phyloP scores from a whole-genome alignment of 495 filamentous ascomycete species.

The Viridothelium virens region DNA sequence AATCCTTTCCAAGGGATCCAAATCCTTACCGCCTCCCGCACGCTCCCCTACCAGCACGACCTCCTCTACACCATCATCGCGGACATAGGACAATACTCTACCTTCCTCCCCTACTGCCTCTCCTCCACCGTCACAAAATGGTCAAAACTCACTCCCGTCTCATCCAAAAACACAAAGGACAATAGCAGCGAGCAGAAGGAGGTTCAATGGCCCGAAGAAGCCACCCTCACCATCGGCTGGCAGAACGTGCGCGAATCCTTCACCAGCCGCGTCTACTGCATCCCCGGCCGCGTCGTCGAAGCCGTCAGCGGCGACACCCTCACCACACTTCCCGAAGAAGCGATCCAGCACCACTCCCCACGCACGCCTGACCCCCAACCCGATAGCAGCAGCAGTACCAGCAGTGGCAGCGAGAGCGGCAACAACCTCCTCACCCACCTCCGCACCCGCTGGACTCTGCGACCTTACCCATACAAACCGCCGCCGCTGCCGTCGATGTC shows the following conservation, averaged over 20 bases:
- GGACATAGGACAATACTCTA: constrained; percentile 69
- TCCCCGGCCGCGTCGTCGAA: constrained; percentile 60
- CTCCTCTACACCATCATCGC: constrained; percentile 74
- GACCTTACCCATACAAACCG: constrained; percentile 39
- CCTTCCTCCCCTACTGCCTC: constrained; percentile 81
- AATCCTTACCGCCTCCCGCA: constrained; percentile 62
- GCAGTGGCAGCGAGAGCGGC: constrained; percentile 23
- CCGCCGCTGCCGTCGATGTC: constrained; percentile 18
- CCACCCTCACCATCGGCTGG: constrained; percentile 77
- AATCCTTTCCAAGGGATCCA: constrained; percentile 24
- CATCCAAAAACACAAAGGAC: constrained; percentile 25
- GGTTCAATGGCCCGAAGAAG: constrained; percentile 56
- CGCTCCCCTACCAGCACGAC: constrained; percentile 65
- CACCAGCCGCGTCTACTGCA: constrained; percentile 65
- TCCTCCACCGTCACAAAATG: constrained; percentile 58
- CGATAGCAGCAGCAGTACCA: not conserved
- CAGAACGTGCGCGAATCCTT: constrained; percentile 74
- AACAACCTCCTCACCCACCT: constrained; percentile 66
- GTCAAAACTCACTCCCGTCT: constrained; percentile 41
- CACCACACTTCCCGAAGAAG: constrained; percentile 35
- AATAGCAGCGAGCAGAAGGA: not conserved
- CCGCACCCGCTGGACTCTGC: constrained; percentile 67
- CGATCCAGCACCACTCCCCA: constrained; percentile 35
- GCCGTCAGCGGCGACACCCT: constrained; percentile 59
- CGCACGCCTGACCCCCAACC: not conserved